Evolutionary conservation across 768 basidiomycete genomes (phyloP).

Genomic region (Lanmaoa pseudosensibilis): DNA sequence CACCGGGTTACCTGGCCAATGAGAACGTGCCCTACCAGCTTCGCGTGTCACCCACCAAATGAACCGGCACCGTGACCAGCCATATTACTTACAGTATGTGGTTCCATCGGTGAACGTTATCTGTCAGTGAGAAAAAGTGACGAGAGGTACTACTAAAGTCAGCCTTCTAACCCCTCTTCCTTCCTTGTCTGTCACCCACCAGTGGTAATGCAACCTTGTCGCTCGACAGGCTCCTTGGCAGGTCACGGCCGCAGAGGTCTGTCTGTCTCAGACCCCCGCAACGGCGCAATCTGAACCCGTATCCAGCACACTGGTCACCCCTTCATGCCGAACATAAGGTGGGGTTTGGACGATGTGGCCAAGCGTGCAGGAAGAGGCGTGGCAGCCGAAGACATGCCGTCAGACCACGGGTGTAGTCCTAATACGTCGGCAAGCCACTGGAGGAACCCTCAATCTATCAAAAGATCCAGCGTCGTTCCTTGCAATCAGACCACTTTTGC

Average conservation of each 20-base stretch:
- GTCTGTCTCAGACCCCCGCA: background rate
- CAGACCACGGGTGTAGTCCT: background rate
- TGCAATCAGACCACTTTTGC: slow-evolving; percentile 12
- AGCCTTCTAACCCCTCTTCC: background rate
- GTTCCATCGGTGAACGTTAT: background rate
- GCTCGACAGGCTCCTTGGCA: background rate
- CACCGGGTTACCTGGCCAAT: slow-evolving; percentile 11
- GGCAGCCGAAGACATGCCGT: slow-evolving; percentile 8
- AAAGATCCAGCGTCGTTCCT: background rate
- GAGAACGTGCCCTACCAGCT: background rate
- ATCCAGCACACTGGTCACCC: background rate
- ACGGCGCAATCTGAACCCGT: background rate
- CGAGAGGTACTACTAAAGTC: background rate
- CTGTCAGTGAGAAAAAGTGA: slow-evolving; percentile 6
- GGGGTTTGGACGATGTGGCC: background rate
- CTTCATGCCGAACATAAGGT: background rate
- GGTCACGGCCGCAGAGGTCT: background rate
- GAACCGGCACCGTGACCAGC: slow-evolving; percentile 9
- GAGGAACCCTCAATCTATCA: background rate
- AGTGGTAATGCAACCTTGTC: background rate
- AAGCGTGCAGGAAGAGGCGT: background rate
- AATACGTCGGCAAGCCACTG: background rate
- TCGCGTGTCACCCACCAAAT: slow-evolving; percentile 4
- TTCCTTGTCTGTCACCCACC: background rate
- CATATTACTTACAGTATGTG: background rate